These are phyloP conservation scores for Linnemannia schmuckeri DNA, from an alignment of 192 early-diverging fungal species.

Conservation along the genomic window DNA sequence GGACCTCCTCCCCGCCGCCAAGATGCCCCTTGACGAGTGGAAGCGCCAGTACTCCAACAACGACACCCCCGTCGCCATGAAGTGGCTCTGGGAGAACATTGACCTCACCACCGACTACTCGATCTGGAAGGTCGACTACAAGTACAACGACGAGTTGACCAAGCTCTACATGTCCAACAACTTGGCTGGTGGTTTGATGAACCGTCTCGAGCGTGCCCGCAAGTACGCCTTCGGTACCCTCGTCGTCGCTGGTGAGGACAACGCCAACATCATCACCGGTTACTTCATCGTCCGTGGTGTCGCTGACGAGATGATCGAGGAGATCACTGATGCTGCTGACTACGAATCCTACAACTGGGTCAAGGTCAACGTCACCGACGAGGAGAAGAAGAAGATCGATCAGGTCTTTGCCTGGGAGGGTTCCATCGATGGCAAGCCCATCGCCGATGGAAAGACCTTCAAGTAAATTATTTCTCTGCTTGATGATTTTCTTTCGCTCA, in stretches of 20 bases:
- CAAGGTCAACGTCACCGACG: constrained; percentile 79
- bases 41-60: constrained; percentile 99
- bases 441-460: constrained; percentile 90
- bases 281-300: constrained; percentile 94
- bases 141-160: constrained; percentile 95
- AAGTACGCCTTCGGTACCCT: constrained; percentile 96
- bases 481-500: background rate
- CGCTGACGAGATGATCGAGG: constrained; percentile 50
- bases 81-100: constrained; percentile 96
- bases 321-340: constrained; percentile 82
- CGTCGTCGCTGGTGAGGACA: constrained; percentile 84
- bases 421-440: constrained; percentile 76
- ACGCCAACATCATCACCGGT: constrained; percentile 91
- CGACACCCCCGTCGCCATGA: constrained; percentile 87
- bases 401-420: constrained; percentile 86
- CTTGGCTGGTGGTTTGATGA: constrained; percentile 93
- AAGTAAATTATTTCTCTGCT: constrained; percentile 66
- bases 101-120: constrained; percentile 88
- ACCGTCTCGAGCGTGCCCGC: constrained; percentile 90
- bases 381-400: constrained; percentile 50
- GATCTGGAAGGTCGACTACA: constrained; percentile 94
- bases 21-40: constrained; percentile 92
- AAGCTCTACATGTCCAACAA: constrained; percentile 93
- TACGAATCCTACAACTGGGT: constrained; percentile 90
- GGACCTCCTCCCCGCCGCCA: constrained; percentile 86